Percentiles rank a stretch among this genome's conserved stretches.
Evolutionary conservation across 352 stramenopile genomes (phyloP).

Genomic region (Phytophthora sansomeana): DNA sequence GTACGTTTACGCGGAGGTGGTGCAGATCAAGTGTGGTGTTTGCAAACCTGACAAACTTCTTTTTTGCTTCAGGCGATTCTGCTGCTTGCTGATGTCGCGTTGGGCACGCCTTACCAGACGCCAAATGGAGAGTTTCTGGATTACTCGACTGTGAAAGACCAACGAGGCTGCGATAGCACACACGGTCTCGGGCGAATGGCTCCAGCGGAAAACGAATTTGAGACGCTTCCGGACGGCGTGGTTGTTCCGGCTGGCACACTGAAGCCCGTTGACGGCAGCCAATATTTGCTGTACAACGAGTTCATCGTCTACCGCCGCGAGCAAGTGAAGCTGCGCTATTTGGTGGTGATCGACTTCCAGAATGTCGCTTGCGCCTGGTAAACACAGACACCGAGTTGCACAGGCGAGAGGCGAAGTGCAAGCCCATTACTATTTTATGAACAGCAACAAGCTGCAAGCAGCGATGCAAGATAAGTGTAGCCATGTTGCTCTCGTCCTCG

Average conservation of each 20-base stretch:
- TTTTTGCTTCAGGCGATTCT: constrained; percentile 29
- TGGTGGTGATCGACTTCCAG: constrained; percentile 39
- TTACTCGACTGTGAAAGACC: constrained; percentile 33
- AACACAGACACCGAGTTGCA: not conserved
- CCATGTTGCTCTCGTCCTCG: constrained; percentile 22
- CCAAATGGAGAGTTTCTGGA: constrained; percentile 31
- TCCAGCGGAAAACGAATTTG: constrained; percentile 31
- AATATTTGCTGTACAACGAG: constrained; percentile 55
- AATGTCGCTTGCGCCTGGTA: constrained; percentile 28
- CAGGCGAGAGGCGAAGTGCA: not conserved
- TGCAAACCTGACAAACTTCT: not conserved
- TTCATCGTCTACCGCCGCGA: constrained; percentile 57
- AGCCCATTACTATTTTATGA: constrained; percentile 11
- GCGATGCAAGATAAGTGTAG: constrained; percentile 3
- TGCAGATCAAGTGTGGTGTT: not conserved
- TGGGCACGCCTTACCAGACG: constrained; percentile 38
- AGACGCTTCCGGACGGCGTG: constrained; percentile 44
- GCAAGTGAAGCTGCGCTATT: constrained; percentile 53
- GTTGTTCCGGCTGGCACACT: constrained; percentile 44
- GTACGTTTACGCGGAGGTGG: not conserved
- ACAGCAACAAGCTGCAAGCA: not conserved
- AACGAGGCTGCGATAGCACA: constrained; percentile 41
- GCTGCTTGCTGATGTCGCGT: constrained; percentile 50
- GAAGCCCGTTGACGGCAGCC: constrained; percentile 15
- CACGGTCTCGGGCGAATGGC: constrained; percentile 42